Evolutionary conservation across 331 rosid genomes (phyloP).

Genomic region (Acacia concinna): DNA sequence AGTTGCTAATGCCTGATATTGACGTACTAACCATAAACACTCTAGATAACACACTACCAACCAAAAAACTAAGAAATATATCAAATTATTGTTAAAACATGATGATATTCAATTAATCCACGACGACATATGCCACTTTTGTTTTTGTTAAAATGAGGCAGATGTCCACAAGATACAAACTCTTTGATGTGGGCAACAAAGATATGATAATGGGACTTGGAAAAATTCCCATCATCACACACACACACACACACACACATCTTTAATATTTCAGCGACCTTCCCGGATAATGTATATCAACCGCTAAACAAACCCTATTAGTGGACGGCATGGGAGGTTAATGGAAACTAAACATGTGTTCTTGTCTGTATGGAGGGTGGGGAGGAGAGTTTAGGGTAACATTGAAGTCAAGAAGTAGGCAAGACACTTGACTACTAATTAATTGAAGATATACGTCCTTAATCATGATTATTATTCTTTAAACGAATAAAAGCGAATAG

Average conservation of each 20-base stretch:
- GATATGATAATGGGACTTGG: constrained; percentile 28
- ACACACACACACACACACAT: neutral
- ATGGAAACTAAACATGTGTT: constrained; percentile 19
- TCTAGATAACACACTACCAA: constrained; percentile 29
- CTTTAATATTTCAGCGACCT: constrained; percentile 6
- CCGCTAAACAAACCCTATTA: constrained; percentile 27
- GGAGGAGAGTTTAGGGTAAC: constrained; percentile 10
- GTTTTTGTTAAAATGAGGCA: constrained; percentile 8
- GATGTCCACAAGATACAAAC: constrained; percentile 21
- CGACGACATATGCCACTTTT: neutral
- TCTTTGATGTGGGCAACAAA: constrained; percentile 15
- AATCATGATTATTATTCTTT: neutral
- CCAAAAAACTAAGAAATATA: constrained; percentile 34
- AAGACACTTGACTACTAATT: constrained; percentile 36
- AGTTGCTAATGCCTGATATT: constrained; percentile 42
- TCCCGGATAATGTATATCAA: constrained; percentile 35
- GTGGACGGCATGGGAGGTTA: constrained; percentile 30
- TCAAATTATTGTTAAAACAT: constrained; percentile 7
- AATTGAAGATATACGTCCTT: constrained; percentile 25
- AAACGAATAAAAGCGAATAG: neutral
- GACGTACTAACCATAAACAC: constrained; percentile 46
- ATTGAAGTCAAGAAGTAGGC: constrained; percentile 63
- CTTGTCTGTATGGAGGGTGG: constrained; percentile 19
- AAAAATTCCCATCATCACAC: constrained; percentile 12
- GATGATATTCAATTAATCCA: neutral